These are phyloP conservation scores for Emericellopsis cladophorae DNA, from an alignment of 2,329 filamentous ascomycete genomes.

Conservation along the genomic window DNA sequence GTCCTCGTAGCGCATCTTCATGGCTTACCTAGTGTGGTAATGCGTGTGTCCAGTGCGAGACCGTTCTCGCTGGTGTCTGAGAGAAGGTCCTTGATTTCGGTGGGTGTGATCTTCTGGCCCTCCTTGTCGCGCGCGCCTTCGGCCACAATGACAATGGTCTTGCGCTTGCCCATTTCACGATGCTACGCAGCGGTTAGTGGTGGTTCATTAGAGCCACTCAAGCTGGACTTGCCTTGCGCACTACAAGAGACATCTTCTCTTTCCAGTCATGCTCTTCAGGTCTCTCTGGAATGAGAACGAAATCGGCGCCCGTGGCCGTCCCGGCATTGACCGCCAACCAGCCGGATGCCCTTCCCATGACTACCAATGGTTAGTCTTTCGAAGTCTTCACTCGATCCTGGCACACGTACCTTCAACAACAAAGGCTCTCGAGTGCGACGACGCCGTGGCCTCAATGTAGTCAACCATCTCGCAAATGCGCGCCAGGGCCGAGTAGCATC, in stretches of 20 bases:
- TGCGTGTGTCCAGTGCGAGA: conserved; percentile 77
- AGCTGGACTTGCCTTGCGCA: conserved; percentile 46
- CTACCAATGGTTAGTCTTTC: conserved; percentile 16
- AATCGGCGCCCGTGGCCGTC: conserved; percentile 90
- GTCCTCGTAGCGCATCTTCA: no score
- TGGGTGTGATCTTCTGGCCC: conserved; percentile 70
- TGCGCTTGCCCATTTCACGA: conserved; percentile 78
- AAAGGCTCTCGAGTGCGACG: conserved; percentile 89
- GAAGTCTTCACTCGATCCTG: no score
- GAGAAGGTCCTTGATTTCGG: conserved; percentile 79
- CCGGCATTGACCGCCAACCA: conserved; percentile 96
- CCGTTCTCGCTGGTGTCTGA: conserved; percentile 52
- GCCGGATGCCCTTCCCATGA: conserved; percentile 96
- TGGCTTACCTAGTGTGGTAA: conserved; percentile 66
- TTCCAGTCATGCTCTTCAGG: conserved; percentile 81
- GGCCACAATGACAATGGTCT: conserved; percentile 95
- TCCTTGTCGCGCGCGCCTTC: conserved; percentile 83
- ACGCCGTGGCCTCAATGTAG: conserved; percentile 90
- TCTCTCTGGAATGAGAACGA: conserved; percentile 92
- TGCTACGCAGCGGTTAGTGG: conserved; percentile 40
- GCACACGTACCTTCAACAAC: conserved; percentile 54
- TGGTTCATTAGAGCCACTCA: background rate
- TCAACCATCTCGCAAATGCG: conserved; percentile 94
- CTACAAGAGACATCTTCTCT: conserved; percentile 71
- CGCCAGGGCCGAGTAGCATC: conserved; percentile 84